Base-by-base conservation (phyloP, 495 filamentous ascomycete genomes). In the Aspergillus indologenus region DNA sequence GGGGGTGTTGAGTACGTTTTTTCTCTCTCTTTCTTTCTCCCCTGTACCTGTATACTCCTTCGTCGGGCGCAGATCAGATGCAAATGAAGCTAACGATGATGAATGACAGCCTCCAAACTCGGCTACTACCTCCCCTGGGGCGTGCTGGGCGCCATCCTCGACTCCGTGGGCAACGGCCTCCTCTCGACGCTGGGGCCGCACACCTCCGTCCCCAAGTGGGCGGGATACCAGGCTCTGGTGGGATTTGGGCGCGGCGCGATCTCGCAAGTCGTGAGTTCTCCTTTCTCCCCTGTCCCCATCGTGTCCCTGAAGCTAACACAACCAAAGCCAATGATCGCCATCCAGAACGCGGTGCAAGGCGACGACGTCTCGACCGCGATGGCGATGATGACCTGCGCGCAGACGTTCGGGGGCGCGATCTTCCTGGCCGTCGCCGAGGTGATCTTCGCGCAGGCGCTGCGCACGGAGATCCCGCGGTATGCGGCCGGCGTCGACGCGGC, bases 361-460 rank as follows among this genome's bases (percentile, higher is more conserved):
- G 61, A 64, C 7, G 72, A 82, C 55, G 70, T 81, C 43, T 71
- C 83, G 20, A 67, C 81, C 20, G 79, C 71, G n/a, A 81, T 80
- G 61, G 69, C 82, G 3, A 65, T 83, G 49, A 65, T 81, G 31
- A 71, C 77, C 7, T 88, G 88, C 65, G 64, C 74, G 44, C 84
- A 88, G 65, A 85, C 80, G 0, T 73, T 90, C 6, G 85, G 84
- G 42, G 85, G 83, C n/a, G 81, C 86, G 0, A 66, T 90, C 4
- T 89, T 87, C 65, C 78, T 92, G 21, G 80, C 80, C 1, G 80
- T 90, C 11, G 85, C 75, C 21, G 81, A 90, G 61, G 87, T 83
- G 51, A 77, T 91, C 57, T 87, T 93, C 61, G 75, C 77, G 40
- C 87, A 87, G 66, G 75, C 78, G 42, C 78, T 91, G 9, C 64